Base-by-base conservation (phyloP, 2,329 filamentous ascomycete species). In the Nemania sp. region DNA sequence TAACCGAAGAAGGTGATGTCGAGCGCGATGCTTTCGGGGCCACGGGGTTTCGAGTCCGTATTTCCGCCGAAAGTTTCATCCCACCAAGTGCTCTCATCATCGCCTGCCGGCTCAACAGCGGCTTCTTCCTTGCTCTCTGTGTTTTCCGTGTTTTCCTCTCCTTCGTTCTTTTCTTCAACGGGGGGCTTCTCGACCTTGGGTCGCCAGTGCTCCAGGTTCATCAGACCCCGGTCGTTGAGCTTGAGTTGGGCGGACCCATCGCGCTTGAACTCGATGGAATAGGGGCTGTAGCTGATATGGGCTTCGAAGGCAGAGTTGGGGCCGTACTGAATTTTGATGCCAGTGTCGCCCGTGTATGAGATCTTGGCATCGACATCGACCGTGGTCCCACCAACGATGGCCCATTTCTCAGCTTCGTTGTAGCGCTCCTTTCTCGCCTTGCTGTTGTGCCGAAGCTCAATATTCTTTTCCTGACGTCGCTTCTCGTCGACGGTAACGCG, bases 191-290 rank as follows among this genome's bases (percentile, higher is more conserved):
- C 93, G 15, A 92, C 77, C 83, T 97, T 96, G 45, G 89, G 83
- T 62, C 95, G 83, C 95, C 95, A 99, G 74, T 99, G 95, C 75
- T 99, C 95, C 74, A 98, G 78, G 71, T 98, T 99, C 75, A 99
- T 75, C 64, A 96, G 79, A 0, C 94, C 94, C n/a, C 89, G 87
- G 67, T 93, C 88, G 72, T 99, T 99, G 76, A 99, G 82, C 72
- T 89, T 91, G 75, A 99, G 83, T 63, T 98, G 92, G 0, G 89
- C 89, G 66, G 85, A 80, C 1, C 90, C 92, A 68, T 95, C 90
- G 46, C 93, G 84, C 76, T 90, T 89, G 74, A 99, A 99, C 49
- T 96, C 90, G 54, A 98, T 84, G 39, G 83, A 83, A 66, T 98
- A 96, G 0, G 95, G 95, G 1, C 87, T 82, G 71, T 96, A 91